A percentile compares a stretch with the other conserved stretches of the same genome.
phyloP scores from a whole-genome alignment of 306 rosid species.

The Castanea crenata region DNA sequence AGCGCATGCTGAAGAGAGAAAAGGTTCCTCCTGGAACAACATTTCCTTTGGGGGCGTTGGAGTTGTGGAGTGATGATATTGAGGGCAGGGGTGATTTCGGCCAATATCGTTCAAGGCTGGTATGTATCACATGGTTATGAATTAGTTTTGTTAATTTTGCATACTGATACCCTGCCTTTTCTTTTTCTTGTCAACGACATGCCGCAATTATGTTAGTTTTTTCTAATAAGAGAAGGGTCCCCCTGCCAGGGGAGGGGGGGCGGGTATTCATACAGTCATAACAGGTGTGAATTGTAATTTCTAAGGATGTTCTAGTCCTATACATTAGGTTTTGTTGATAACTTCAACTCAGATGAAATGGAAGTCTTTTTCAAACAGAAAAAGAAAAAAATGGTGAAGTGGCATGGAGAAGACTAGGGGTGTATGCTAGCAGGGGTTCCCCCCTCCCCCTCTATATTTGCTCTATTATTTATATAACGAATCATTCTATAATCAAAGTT shows the following conservation, averaged over 20 bases:
- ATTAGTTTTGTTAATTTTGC: slow-evolving; percentile 4
- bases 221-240: background rate
- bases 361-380: background rate
- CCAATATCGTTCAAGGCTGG: slow-evolving; percentile 91
- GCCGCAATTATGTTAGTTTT: background rate
- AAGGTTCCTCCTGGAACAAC: slow-evolving; percentile 60
- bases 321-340: background rate
- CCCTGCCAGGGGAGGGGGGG: no score
- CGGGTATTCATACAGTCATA: background rate
- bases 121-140: slow-evolving; percentile 28
- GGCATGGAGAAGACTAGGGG: background rate
- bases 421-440: background rate
- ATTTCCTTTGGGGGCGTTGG: slow-evolving; percentile 61
- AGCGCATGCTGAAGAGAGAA: slow-evolving; percentile 81
- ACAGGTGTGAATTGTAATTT: background rate
- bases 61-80: slow-evolving; percentile 92
- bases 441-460: background rate
- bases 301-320: background rate
- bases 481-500: background rate
- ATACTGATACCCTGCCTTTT: slow-evolving; percentile 1
- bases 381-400: background rate
- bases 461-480: background rate
- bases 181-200: background rate
- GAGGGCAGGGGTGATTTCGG: slow-evolving; percentile 86
- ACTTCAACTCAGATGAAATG: background rate